Base-by-base conservation (phyloP, 2,329 filamentous ascomycete species). In the Colletotrichum salicis region DNA sequence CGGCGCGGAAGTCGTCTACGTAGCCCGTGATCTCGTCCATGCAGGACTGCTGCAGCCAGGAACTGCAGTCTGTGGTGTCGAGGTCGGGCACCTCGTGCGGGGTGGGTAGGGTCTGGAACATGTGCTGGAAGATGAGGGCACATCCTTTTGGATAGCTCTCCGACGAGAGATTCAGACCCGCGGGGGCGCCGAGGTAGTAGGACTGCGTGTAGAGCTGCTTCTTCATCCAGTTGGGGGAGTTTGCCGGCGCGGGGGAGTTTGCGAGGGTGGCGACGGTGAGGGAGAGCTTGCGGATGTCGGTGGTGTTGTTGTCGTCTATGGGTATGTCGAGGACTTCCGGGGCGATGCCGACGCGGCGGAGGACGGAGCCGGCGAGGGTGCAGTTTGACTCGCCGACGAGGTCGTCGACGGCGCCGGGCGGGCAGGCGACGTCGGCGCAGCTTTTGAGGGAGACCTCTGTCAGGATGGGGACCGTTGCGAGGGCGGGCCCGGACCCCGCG, bases 1-100 rank as follows among this genome's bases (percentile, higher is more conserved):
- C 59, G 19, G 65, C 65, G 48, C 70, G 70, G 70, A 69, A 72
- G 55, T 72, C 70, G 65, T 72, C 70, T 2, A 72, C 70, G 55
- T 72, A 72, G 45, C 70, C 70, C 31, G 70, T 72, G 65, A 72
- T 72, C 70, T 72, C 70, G 65, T 72, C 70, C 70, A 72, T 72
- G 66, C 70, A 72, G 51, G 64, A 69, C 60, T 72, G 70, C 70
- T 72, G 70, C 59, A 72, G 66, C 70, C 70, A 72, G 5, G 70
- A 29, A 22, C 65, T 70, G 59, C 70, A 72, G 55, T 72, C 70
- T 12, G 70, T 72, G n/a, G 70, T 70, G 31, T 72, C 70, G 27
- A 27, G 29, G 55, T 72, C 70, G 1, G 60, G 52, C 1, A 72
- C 70, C 65, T 72, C 70, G 66, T 72, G 70, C 33, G 65, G 59